phyloP scores from a whole-genome alignment of 2,329 filamentous ascomycete genomes.

The Xylariaceae sp. region DNA sequence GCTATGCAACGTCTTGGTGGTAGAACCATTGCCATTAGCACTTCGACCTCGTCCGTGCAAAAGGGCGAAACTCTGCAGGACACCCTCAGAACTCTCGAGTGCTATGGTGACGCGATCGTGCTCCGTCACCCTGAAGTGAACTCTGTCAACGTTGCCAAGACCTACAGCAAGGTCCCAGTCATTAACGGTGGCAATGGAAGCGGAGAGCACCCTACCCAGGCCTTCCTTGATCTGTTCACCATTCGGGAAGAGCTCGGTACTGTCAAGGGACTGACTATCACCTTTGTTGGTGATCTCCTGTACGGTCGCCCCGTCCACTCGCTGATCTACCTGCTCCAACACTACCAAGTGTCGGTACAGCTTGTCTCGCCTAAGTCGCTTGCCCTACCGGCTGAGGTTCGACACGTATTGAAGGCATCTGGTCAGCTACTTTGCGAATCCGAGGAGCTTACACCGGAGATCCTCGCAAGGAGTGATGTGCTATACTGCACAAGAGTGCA shows the following conservation, averaged over 20 bases:
- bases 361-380: conserved; percentile 80
- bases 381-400: conserved; percentile 68
- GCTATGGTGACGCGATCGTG: conserved; percentile 94
- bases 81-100: conserved; percentile 85
- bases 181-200: conserved; percentile 97
- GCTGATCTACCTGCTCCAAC: conserved; percentile 83
- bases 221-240: conserved; percentile 95
- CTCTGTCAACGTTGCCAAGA: conserved; percentile 75
- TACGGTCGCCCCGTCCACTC: conserved; percentile 96
- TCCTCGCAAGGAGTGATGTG: conserved; percentile 80
- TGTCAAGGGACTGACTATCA: conserved; percentile 91
- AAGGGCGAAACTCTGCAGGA: conserved; percentile 95
- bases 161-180: conserved; percentile 83
- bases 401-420: conserved; percentile 63
- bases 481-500: conserved; percentile 96
- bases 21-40: conserved; percentile 74
- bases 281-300: conserved; percentile 87
- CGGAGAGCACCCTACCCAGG: conserved; percentile 94
- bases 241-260: conserved; percentile 97
- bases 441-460: conserved; percentile 75
- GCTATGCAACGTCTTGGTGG: conserved; percentile 98
- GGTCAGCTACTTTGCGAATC: conserved; percentile 75
- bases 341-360: conserved; percentile 93
- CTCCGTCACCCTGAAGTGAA: conserved; percentile 83
- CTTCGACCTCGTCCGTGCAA: conserved; percentile 78